Base-by-base conservation (phyloP, 129 eudicot species). In the Chrysanthemum makinoi region DNA sequence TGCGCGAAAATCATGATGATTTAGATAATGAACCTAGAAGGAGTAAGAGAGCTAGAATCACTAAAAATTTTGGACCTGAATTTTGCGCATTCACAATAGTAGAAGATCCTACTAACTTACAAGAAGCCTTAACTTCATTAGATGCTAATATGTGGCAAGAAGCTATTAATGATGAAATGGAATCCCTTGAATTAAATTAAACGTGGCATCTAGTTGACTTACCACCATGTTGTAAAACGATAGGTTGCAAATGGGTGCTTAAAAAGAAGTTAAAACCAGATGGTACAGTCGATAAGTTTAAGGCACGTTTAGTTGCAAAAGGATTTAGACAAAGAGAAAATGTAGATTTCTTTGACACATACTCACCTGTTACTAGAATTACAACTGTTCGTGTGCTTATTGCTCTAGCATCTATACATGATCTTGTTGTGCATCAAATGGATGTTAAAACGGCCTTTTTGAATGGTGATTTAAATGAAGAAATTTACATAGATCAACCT, bases 41-140 rank as follows among this genome's bases (percentile, higher is more conserved):
- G 16, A 72, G 59, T 6, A 72, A 59, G 22, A 22, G 68, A 10
- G 47, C 58, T 17, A 3, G 44, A 10, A 47, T 7, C 1, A 3
- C 10, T 2, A 72, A 12, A 7, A 47, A 58, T 3, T 72, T 72
- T 72, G 76, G 64, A 0, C 30, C 28, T 14, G 33, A 70, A n/a
- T 70, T 53, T 54, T 17, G 12, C 10, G 65, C 26, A 6, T 30
- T 2, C 12, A 43, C 26, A 7, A 1, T 54, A 54, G 65, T 15
- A n/a, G 16, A 53, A 2, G 49, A 55, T 0, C 75, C 52, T 0
- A 3, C 6, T 68, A 56, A 8, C 47, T 51, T 50, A 24, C 10
- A 5, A 12, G 52, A 47, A 47, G 52, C 52, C 10, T 12, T 47
- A 47, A 47, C 5, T 1, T 2, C 52, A 12, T 47, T 47, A 47